A percentile compares a stretch with the other conserved stretches of the same genome.
Conservation (phyloP, 441 rosid species). For the Pelargonium australe region DNA sequence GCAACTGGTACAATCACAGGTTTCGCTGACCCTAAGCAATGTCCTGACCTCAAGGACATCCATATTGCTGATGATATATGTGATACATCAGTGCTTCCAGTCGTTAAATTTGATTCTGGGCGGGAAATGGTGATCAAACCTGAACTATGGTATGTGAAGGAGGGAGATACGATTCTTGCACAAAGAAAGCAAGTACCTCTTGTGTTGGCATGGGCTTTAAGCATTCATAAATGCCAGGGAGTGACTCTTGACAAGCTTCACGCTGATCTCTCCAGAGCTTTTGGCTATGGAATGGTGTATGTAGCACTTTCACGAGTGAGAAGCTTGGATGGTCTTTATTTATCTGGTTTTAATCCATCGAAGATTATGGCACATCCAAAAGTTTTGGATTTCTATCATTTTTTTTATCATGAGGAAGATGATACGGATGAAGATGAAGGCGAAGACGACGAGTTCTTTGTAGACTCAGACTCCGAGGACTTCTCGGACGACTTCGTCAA, state of each 20-base stretch:
- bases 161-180: conserved; percentile 26
- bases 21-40: neutral
- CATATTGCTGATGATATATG: conserved; percentile 1
- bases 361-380: conserved; percentile 34
- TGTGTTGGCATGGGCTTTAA: conserved; percentile 22
- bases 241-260: conserved; percentile 30
- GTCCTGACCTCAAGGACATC: neutral
- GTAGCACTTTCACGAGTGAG: conserved; percentile 31
- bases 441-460: too few species aligned
- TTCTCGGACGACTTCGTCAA: too few species aligned
- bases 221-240: conserved; percentile 41
- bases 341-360: conserved; percentile 27
- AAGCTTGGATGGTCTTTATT: conserved; percentile 26
- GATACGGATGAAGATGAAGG: too few species aligned
- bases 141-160: conserved; percentile 20
- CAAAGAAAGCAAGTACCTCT: conserved; percentile 32
- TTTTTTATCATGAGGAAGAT: neutral
- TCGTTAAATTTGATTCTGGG: conserved; percentile 33
- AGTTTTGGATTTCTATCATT: conserved; percentile 25
- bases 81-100: conserved; percentile 18
- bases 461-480: too few species aligned
- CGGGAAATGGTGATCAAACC: conserved; percentile 18
- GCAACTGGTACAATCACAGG: neutral
- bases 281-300: conserved; percentile 35
- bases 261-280: conserved; percentile 30